Base-by-base conservation (phyloP, 2,329 filamentous ascomycete species). In the Aureobasidium sp. region DNA sequence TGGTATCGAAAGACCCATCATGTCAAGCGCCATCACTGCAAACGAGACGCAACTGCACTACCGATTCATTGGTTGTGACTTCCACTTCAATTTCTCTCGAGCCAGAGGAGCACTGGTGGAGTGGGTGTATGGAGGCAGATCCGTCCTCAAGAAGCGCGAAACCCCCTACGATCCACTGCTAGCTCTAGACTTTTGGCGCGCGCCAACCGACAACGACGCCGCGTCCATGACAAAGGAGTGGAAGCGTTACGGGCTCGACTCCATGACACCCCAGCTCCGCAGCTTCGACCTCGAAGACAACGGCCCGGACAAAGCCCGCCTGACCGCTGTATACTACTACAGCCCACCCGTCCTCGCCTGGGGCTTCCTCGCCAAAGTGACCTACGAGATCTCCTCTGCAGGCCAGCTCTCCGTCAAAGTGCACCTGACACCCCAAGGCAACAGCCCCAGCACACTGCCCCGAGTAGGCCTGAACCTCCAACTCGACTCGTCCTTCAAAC, bases 181-280 rank as follows among this genome's bases (percentile, higher is more conserved):
- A 0, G 69, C 71, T 9, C 77, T 82, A 1, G 75, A 77, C 6
- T 83, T 88, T 72, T 88, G 84, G 80, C 83, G 86, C 5, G 82
- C 86, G 0, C 79, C 81, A 15, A 88, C 85, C 0, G 84, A 89
- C 71, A 89, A 89, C 67, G 86, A 89, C 67, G 74, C 76, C 0
- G 78, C 81, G 0, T 68, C 73, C 17, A 81, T 83, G 12, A 77
- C 81, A 3, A 79, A 78, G 5, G 83, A 87, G 66, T 88, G 86
- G 85, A 74, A 78, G 48, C 57, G 62, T 22, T 65, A 64, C 49
- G 80, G 81, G 0, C 73, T 84, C 8, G 73, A 83, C 62, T 68
- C 68, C 1, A 69, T 83, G 31, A 77, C 77, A 2, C 76, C 75
- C 41, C 78, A 81, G 48, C 73, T 82, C 17, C 77, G 80, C 11